Conservation (phyloP, 2,329 filamentous ascomycete genomes). For the Diaporthe ilicicola region DNA sequence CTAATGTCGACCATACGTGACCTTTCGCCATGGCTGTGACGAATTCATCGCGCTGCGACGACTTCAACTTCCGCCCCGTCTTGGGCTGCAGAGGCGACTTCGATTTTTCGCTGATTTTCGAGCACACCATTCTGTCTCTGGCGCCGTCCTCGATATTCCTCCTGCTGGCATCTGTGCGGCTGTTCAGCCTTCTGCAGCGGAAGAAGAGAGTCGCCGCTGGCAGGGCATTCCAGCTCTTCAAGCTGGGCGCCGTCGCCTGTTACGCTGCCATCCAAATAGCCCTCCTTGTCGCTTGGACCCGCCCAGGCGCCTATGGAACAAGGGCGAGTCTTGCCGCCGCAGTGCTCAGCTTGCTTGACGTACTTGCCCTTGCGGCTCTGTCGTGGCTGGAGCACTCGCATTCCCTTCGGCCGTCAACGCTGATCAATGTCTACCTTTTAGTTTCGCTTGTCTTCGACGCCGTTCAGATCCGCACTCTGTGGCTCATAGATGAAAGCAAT, state of each 20-base stretch:
- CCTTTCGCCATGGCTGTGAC: not conserved
- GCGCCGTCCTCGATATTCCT: no score
- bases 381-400: slow-evolving; percentile 57
- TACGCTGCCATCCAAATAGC: not conserved
- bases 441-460: slow-evolving; percentile 54
- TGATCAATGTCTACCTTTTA: slow-evolving; percentile 55
- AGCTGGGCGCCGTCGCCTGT: not conserved
- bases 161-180: no score
- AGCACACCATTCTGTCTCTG: no score
- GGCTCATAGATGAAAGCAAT: slow-evolving; percentile 45
- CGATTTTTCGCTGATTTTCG: no score
- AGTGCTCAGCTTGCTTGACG: slow-evolving; percentile 29
- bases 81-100: no score
- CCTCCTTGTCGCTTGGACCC: not conserved
- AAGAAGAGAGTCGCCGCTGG: not conserved
- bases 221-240: not conserved
- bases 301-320: no score
- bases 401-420: slow-evolving; percentile 53
- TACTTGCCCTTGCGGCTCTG: slow-evolving; percentile 44
- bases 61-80: not conserved
- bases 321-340: slow-evolving; percentile 21
- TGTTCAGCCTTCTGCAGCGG: no score
- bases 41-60: not conserved
- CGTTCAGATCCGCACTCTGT: slow-evolving; percentile 53
- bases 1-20: not conserved